Conservation (phyloP, 257 asterid species). For the Nyctanthes arbortristis region DNA sequence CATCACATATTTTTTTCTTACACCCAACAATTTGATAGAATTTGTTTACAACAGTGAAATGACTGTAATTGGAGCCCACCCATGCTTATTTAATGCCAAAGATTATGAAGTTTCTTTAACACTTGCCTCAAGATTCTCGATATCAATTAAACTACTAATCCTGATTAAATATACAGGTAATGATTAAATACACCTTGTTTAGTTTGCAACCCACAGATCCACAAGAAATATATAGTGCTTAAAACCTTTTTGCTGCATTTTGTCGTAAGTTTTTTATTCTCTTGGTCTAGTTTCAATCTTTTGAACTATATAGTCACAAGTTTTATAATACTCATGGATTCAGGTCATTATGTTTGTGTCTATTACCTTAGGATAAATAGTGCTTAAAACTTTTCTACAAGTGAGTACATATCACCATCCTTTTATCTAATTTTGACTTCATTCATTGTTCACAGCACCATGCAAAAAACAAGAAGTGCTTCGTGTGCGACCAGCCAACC, state of each 20-base stretch:
- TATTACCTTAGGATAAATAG: background rate
- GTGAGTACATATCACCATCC: background rate
- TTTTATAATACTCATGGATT: background rate
- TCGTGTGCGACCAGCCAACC: conserved; percentile 92
- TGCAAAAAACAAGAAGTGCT: conserved; percentile 89
- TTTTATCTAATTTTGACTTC: conserved; percentile 11
- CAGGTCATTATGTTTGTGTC: conserved; percentile 1
- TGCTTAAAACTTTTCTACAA: background rate
- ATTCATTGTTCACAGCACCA: conserved; percentile 71
- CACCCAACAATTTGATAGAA: too few relatives aligned
- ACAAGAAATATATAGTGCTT: too few relatives aligned
- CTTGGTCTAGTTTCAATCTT: background rate
- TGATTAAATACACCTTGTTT: too few relatives aligned
- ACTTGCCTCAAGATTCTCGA: too few relatives aligned
- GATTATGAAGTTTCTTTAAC: too few relatives aligned
- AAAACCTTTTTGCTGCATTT: background rate
- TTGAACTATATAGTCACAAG: background rate
- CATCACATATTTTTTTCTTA: too few relatives aligned
- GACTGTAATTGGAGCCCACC: too few relatives aligned
- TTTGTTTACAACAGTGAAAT: too few relatives aligned
- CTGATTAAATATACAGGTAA: too few relatives aligned
- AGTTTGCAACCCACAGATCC: too few relatives aligned
- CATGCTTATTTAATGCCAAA: too few relatives aligned
- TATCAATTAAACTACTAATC: too few relatives aligned
- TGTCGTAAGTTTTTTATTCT: background rate